phyloP scores from a whole-genome alignment of 139 green algal species.

The Pleodorina starrii region DNA sequence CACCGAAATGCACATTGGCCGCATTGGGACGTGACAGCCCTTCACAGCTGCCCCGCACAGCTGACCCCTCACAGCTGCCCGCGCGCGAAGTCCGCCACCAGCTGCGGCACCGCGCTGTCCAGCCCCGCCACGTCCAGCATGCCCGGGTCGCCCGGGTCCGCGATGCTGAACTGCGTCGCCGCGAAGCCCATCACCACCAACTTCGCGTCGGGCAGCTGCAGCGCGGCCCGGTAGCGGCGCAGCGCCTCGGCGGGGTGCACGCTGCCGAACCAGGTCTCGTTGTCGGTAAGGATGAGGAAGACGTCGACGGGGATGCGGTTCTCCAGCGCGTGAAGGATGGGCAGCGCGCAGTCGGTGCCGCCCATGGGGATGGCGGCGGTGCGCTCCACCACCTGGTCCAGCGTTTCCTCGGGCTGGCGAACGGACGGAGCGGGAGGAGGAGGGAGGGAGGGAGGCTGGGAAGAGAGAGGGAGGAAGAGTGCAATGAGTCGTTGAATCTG shows the following conservation, averaged over 20 bases:
- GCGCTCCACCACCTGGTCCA: slow-evolving; percentile 23
- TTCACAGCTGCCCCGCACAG: too few relatives aligned
- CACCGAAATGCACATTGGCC: too few relatives aligned
- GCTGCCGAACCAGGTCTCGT: slow-evolving; percentile 42
- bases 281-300: slow-evolving; percentile 56
- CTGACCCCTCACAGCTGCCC: slow-evolving; percentile 5
- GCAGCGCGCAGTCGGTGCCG: slow-evolving; percentile 55
- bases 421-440: too few relatives aligned
- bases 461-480: too few relatives aligned
- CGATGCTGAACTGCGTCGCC: slow-evolving; percentile 22
- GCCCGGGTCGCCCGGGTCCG: slow-evolving; percentile 44
- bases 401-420: background rate
- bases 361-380: slow-evolving; percentile 16
- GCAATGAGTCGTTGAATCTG: too few relatives aligned
- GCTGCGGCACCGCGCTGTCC: slow-evolving; percentile 36
- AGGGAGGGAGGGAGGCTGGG: too few relatives aligned
- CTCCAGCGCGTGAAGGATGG: slow-evolving; percentile 45
- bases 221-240: slow-evolving; percentile 17
- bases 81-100: slow-evolving; percentile 32
- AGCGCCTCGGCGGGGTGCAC: slow-evolving; percentile 34
- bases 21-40: too few relatives aligned
- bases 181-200: slow-evolving; percentile 52
- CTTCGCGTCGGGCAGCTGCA: slow-evolving; percentile 20
- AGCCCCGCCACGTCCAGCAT: slow-evolving; percentile 56
- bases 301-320: slow-evolving; percentile 39